Base-by-base conservation (phyloP, 2,329 filamentous ascomycete genomes). In the Grosmannia clavigera region DNA sequence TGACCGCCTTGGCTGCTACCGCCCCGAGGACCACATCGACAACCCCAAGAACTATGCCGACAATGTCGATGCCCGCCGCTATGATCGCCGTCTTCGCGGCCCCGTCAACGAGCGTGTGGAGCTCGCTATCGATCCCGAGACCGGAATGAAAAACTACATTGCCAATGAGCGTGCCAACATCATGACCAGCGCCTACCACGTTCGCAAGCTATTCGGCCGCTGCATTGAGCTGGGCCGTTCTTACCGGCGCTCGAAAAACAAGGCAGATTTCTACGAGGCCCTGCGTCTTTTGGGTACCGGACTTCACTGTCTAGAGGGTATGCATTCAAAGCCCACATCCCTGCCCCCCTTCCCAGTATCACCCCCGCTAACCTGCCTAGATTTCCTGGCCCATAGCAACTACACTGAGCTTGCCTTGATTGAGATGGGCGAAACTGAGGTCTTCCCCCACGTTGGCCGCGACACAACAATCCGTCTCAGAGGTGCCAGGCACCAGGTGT, bases 381-480 rank as follows among this genome's bases (percentile, higher is more conserved):
- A 96, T 70, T 97, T 86, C 75, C 86, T 91, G 59, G 92, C 92
- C 19, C 92, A 96, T 74, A 95, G 90, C 71, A 96, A 96, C 78
- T 96, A 95, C 74, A 84, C 81, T 16, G 92, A 96, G 72, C 82
- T 96, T 61, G 89, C 88, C 61, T 79, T 96, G 55, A 91, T 94
- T 67, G 91, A 96, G 71, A 74, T 96, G 67, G 91, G 90, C 58
- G 90, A 94, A 73, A 77, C 75, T 6, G 81, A 88, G 62, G 75
- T 96, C 62, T 96, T 96, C 72, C 90, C 92, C 31, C 91, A 96
- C 68, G 89, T 94, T 59, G 92, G 92, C 43, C 80, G 84, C 61
- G 75, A 82, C 66, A 90, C 90, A n/a, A 76, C 77, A 68, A 76
- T 96, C 33, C 76, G 82, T 54, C 78, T 96, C 33, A 76, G 80